Conservation (phyloP, 192 early-diverging fungal species). For the Obelidium mucronatum region DNA sequence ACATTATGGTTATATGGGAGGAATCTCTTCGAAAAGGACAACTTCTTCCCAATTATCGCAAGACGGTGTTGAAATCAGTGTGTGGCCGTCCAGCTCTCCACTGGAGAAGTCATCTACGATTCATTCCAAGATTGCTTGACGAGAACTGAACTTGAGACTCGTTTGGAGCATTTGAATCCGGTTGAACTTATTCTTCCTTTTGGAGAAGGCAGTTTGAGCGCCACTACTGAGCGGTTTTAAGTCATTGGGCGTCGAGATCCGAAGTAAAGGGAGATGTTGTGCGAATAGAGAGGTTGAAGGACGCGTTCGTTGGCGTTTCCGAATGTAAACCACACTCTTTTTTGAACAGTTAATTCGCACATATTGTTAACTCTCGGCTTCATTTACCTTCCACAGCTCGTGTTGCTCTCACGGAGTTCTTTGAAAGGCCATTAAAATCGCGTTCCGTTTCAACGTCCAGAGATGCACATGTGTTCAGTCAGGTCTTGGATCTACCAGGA, state of each 20-base stretch:
- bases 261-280: constrained; percentile 49
- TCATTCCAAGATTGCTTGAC: constrained; percentile 68
- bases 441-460: background rate
- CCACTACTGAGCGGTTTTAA: constrained; percentile 65
- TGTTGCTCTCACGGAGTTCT: constrained; percentile 39
- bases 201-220: constrained; percentile 49
- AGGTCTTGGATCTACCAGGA: constrained; percentile 44
- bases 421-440: constrained; percentile 29
- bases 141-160: constrained; percentile 73
- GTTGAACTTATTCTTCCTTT: constrained; percentile 70
- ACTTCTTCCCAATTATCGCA: constrained; percentile 23
- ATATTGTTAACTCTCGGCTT: background rate
- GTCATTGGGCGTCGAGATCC: constrained; percentile 16
- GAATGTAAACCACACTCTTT: constrained; percentile 5
- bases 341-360: too few species aligned
- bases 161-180: constrained; percentile 69
- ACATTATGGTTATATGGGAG: constrained; percentile 12
- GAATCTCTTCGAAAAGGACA: too few species aligned
- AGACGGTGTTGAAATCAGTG: constrained; percentile 22
- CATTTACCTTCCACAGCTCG: constrained; percentile 7
- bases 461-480: constrained; percentile 35
- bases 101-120: constrained; percentile 78
- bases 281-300: constrained; percentile 62
- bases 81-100: constrained; percentile 67
- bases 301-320: constrained; percentile 53